phyloP scores from a whole-genome alignment of 805 yeast species.

The Saccharomyces eubayanus region DNA sequence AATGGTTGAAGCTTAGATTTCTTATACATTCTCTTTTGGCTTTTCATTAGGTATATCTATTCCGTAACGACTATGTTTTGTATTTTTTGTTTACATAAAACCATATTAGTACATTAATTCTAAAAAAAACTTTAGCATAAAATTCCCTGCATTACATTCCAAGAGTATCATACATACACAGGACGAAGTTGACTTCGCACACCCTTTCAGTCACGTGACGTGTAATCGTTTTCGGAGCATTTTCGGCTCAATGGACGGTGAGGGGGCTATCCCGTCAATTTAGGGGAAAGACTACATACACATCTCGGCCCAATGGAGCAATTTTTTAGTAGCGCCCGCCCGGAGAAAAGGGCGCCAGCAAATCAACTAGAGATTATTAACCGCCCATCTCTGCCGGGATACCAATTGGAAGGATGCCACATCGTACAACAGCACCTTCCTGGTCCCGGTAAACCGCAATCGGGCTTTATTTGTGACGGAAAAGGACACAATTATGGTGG shows the following conservation, averaged over 20 bases:
- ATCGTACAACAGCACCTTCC: neutral
- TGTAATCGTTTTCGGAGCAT: neutral
- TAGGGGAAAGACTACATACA: neutral
- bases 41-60: neutral
- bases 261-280: no score
- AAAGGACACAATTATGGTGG: neutral
- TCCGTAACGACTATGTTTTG: neutral
- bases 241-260: neutral
- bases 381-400: neutral
- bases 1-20: conserved; percentile 90
- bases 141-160: neutral
- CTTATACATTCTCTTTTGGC: neutral
- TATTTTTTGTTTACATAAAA: neutral
- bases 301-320: neutral
- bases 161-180: neutral
- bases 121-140: neutral
- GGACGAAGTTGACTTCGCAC: neutral
- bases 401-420: neutral
- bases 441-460: neutral
- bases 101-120: neutral
- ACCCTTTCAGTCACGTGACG: neutral
- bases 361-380: neutral
- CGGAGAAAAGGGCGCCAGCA: neutral
- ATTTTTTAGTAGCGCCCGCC: neutral
- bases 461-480: neutral